These are phyloP conservation scores for Aeschynomene evenia DNA, from an alignment of 306 rosid genomes.

Conservation along the genomic window DNA sequence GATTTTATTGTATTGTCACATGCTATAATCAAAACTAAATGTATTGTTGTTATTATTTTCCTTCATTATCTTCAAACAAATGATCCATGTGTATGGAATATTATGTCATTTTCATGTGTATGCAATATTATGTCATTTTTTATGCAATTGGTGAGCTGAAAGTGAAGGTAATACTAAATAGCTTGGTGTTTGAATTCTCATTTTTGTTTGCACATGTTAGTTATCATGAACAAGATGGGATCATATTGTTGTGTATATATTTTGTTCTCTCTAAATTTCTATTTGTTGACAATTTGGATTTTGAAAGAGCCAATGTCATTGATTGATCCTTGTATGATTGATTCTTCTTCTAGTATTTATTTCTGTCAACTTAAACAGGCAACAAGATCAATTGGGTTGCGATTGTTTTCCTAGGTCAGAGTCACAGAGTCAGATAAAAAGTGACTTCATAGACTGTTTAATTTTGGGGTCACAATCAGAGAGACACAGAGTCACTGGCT, in stretches of 20 bases:
- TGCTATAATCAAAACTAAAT: too few species aligned
- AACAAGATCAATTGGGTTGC: slow-evolving; percentile 67
- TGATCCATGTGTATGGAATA: too few species aligned
- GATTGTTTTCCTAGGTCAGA: too few species aligned
- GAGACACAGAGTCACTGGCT: too few species aligned
- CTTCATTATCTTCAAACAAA: slow-evolving; percentile 74
- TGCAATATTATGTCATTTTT: slow-evolving; percentile 80
- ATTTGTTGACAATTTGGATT: slow-evolving; percentile 15
- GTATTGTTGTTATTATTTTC: too few species aligned
- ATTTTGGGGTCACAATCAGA: too few species aligned
- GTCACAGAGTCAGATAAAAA: too few species aligned
- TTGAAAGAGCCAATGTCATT: neutral
- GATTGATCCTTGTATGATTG: slow-evolving; percentile 4
- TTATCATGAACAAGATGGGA: slow-evolving; percentile 2
- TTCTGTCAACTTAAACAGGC: slow-evolving; percentile 52
- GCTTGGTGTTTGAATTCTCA: slow-evolving; percentile 15
- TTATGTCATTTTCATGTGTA: too few species aligned
- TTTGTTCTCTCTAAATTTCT: neutral
- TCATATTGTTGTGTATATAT: neutral
- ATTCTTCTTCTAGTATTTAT: neutral
- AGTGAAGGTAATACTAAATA: slow-evolving; percentile 70
- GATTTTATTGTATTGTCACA: too few species aligned
- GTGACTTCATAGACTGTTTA: too few species aligned
- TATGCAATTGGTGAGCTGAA: slow-evolving; percentile 92
- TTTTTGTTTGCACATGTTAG: slow-evolving; percentile 2